Percentiles rank a stretch among this genome's conserved stretches.
phyloP scores from a whole-genome alignment of 495 filamentous ascomycete species.

The Daldinia caldariorum region DNA sequence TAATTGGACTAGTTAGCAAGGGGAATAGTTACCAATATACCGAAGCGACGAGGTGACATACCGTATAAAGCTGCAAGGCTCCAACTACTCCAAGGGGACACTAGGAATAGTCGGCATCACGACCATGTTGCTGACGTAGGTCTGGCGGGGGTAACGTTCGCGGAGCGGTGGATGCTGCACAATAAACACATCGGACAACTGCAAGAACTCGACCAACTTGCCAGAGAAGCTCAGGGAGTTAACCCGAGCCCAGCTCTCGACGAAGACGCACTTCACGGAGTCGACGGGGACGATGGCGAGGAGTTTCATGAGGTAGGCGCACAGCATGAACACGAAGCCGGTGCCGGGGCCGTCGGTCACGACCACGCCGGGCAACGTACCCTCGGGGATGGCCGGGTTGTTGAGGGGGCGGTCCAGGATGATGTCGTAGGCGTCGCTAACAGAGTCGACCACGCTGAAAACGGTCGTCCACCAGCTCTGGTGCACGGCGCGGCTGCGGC shows the following conservation, averaged over 20 bases:
- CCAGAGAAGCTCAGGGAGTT: slow-evolving; percentile 82
- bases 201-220: slow-evolving; percentile 63
- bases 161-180: slow-evolving; percentile 52
- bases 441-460: slow-evolving; percentile 58
- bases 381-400: slow-evolving; percentile 50
- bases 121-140: slow-evolving; percentile 37
- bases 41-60: not conserved
- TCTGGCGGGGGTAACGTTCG: not conserved
- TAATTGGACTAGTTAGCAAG: not conserved
- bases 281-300: slow-evolving; percentile 54
- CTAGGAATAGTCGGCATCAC: slow-evolving; percentile 25
- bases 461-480: slow-evolving; percentile 78
- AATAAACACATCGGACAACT: slow-evolving; percentile 56
- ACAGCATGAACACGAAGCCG: slow-evolving; percentile 79
- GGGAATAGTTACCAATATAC: not conserved
- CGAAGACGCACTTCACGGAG: slow-evolving; percentile 73
- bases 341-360: slow-evolving; percentile 91
- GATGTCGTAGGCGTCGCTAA: slow-evolving; percentile 64
- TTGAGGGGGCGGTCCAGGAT: slow-evolving; percentile 45
- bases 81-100: not conserved
- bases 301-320: slow-evolving; percentile 73
- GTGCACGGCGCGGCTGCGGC: slow-evolving; percentile 78
- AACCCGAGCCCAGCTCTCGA: slow-evolving; percentile 92
- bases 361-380: slow-evolving; percentile 66
- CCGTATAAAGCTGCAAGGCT: not conserved